Evolutionary conservation across 2,329 filamentous ascomycete species (phyloP), one percentile per base, ranked within the genome.

Genomic region (Ilyonectria sp.): DNA sequence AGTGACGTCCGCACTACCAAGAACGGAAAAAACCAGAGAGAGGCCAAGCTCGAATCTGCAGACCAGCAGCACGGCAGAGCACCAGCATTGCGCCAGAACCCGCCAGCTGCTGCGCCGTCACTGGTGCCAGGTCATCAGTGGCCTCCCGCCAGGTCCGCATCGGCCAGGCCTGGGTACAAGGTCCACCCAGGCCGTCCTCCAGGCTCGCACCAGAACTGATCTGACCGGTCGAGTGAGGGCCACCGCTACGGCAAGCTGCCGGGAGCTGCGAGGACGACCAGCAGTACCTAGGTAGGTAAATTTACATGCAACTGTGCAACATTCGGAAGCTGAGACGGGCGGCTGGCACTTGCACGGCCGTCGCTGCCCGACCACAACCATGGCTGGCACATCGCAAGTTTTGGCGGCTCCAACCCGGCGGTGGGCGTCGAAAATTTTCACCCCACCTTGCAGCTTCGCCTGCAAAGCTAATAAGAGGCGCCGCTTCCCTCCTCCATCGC

Each of bases 381-480:
- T 63, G 70, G 66, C 65, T 35, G 65, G 62, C 63, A 64, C 63
- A 73, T 74, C 70, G 60, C 59, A 68, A 68, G 69, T 69, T 73
- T 66, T 68, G 50, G 49, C 58, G 64, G 56, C 53, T 52, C 52
- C 47, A 33, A 46, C 61, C 60, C 63, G 64, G 71, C 72, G 63
- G 69, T 70, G 69, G 70, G 60, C 63, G 61, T 72, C 71, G 63
- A 76, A 76, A 69, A 63, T 74, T 76, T 76, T 74, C 74, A 75
- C 73, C 69, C 74, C 70, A 69, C 69, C 63, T 70, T 61, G 53
- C 59, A 57, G 52, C 52, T 50, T 62, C 35, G 35, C 54, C 55
- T 46, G 33, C 57, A 56, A 66, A 53, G 46, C 49, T 62, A 50
- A 60, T 73, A 76, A 75, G 71, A 75, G 70, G 63, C 60, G 63